Evolutionary conservation across 2,329 filamentous ascomycete species (phyloP), one percentile per base, ranked within the genome.

Genomic region (Colletotrichum higginsianum): DNA sequence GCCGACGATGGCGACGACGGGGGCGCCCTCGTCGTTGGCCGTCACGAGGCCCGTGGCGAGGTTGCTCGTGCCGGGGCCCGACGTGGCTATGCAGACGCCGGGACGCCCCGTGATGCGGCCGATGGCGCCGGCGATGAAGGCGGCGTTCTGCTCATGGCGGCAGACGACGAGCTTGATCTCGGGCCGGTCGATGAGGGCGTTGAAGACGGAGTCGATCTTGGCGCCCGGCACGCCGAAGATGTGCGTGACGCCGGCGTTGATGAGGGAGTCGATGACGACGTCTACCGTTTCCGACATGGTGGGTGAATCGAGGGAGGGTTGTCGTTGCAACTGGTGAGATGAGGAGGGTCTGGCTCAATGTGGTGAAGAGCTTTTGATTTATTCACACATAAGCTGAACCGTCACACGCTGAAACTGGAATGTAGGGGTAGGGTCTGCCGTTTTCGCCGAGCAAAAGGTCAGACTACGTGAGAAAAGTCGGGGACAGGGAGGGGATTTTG

Each of bases 81-180:
- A 85, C 3, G 85, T 86, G 21, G 83, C 84, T 56, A 86, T 82
- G 75, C 82, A 84, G 1, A 86, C 84, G 13, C 84, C 84, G 4
- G 84, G 84, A 3, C 78, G 77, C 21, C 84, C 84, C 1, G 84
- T 86, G 68, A 86, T 82, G 40, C 84, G 78, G 13, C 85, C 85
- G 26, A 84, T 78, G 0, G 84, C 85, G 2, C 83, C 84, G 23
- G 85, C 84, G 79, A 86, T 86, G 77, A 86, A 85, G 8, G 84
- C 84, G 18, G 84, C 84, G 74, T 86, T 86, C 67, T 86, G 85
- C 74, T 86, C 85, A 73, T 86, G 85, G 18, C 85, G 80, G 69
- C 83, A 85, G 15, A 86, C 82, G 30, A 86, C 78, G 18, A 86
- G 79, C 68, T 80, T 80, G 77, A 86, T 85, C 70, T 85, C 83